Evolutionary conservation across 495 filamentous ascomycete species (phyloP).

Genomic region (Penicillium paradoxum): DNA sequence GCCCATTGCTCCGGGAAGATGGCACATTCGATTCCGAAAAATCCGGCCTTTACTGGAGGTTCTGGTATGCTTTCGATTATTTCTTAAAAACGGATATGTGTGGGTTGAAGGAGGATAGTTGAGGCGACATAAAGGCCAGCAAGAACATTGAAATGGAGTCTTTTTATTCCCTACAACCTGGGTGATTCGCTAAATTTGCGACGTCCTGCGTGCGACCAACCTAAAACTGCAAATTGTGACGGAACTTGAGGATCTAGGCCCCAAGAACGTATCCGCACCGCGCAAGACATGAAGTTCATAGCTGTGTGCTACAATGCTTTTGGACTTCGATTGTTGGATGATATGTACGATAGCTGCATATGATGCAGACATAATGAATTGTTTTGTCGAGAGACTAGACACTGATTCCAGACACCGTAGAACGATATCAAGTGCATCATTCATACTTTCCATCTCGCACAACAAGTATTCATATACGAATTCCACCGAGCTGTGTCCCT

Average conservation of each 20-base stretch:
- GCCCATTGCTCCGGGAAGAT: constrained; percentile 68
- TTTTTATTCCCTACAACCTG: background rate
- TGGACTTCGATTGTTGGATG: constrained; percentile 2
- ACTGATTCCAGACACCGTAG: background rate
- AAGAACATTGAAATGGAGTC: background rate
- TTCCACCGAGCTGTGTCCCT: background rate
- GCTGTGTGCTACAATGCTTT: constrained; percentile 6
- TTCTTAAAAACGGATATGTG: constrained; percentile 47
- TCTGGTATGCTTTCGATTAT: constrained; percentile 47
- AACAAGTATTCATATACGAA: background rate
- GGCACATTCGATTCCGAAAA: constrained; percentile 74
- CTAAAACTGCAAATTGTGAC: background rate
- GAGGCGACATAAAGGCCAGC: background rate
- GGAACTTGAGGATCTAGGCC: background rate
- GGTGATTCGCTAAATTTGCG: background rate
- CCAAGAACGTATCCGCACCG: background rate
- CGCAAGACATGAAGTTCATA: background rate
- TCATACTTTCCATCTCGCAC: background rate
- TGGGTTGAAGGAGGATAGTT: constrained; percentile 47
- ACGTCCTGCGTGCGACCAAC: background rate
- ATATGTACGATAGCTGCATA: constrained; percentile 21
- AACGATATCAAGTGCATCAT: background rate
- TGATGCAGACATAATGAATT: constrained; percentile 18
- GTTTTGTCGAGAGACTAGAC: constrained; percentile 3
- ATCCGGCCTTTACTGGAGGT: constrained; percentile 74